Percentiles rank a stretch among this genome's conserved stretches.
These are phyloP conservation scores for Harringtonia aguacate DNA, from an alignment of 2,329 filamentous ascomycete genomes.

Conservation along the genomic window DNA sequence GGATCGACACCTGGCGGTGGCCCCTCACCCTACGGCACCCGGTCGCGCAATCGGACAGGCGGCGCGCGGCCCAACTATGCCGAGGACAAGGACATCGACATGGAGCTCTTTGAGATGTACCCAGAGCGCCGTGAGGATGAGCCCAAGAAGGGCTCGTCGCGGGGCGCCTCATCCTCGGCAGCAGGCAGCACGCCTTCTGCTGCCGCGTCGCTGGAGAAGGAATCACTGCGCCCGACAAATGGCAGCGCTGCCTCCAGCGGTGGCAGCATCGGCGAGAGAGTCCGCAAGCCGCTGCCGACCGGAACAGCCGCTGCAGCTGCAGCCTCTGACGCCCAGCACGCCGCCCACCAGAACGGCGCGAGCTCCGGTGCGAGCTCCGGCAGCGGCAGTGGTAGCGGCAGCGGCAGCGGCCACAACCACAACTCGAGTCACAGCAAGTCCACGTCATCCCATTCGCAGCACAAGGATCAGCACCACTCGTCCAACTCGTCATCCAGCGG, in stretches of 20 bases:
- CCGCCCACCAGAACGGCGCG: slow-evolving; percentile 3
- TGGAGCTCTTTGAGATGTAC: slow-evolving; percentile 68
- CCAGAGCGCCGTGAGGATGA: slow-evolving; percentile 44
- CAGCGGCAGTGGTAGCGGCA: slow-evolving; percentile 13
- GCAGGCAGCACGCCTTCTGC: background rate
- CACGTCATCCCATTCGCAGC: slow-evolving; percentile 6
- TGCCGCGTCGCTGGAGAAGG: slow-evolving; percentile 5
- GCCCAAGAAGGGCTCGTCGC: slow-evolving; percentile 41
- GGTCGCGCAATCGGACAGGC: slow-evolving; percentile 79
- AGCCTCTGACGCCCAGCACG: slow-evolving; percentile 17
- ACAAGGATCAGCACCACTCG: slow-evolving; percentile 13
- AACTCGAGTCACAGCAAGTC: background rate
- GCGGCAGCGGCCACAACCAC: background rate
- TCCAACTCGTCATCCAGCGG: slow-evolving; percentile 10
- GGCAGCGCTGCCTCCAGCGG: background rate
- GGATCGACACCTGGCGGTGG: slow-evolving; percentile 19
- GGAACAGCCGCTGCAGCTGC: slow-evolving; percentile 14
- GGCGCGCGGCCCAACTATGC: slow-evolving; percentile 85
- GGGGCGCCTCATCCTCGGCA: slow-evolving; percentile 10
- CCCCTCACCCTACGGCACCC: slow-evolving; percentile 75
- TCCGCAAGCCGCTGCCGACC: slow-evolving; percentile 11
- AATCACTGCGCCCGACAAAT: slow-evolving; percentile 8
- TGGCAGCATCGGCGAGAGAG: slow-evolving; percentile 4
- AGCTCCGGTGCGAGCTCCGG: slow-evolving; percentile 10
- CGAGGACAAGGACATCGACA: slow-evolving; percentile 82